Conservation (phyloP, 495 filamentous ascomycete species). For the Trichoderma virens region DNA sequence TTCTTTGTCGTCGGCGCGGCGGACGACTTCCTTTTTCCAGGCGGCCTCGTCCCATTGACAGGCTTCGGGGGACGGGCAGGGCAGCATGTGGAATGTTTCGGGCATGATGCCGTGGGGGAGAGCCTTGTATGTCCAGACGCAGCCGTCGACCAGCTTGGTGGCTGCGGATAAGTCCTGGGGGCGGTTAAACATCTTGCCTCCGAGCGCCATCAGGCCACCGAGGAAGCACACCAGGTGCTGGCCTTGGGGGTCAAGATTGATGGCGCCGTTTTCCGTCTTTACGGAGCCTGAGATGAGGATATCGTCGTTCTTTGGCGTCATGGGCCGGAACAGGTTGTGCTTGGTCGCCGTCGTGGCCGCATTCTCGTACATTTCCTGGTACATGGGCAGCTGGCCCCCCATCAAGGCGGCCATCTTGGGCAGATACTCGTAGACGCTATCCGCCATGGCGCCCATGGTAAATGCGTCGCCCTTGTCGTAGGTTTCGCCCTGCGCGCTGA, state of each 20-base stretch:
- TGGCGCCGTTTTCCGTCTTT: slow-evolving; percentile 52
- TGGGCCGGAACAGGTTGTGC: slow-evolving; percentile 59
- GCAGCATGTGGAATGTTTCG: slow-evolving; percentile 54
- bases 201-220: slow-evolving; percentile 78
- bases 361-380: slow-evolving; percentile 65
- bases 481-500: slow-evolving; percentile 24
- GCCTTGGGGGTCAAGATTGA: slow-evolving; percentile 30
- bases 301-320: slow-evolving; percentile 41
- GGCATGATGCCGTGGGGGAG: slow-evolving; percentile 77
- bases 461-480: slow-evolving; percentile 38
- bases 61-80: slow-evolving; percentile 48
- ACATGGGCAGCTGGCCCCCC: slow-evolving; percentile 65
- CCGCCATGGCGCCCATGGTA: slow-evolving; percentile 65
- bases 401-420: slow-evolving; percentile 63
- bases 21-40: slow-evolving; percentile 34
- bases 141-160: slow-evolving; percentile 69
- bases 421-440: slow-evolving; percentile 80
- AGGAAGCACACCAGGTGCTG: slow-evolving; percentile 57
- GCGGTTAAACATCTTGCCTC: slow-evolving; percentile 60
- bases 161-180: slow-evolving; percentile 63
- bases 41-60: slow-evolving; percentile 65
- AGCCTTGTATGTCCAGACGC: slow-evolving; percentile 73
- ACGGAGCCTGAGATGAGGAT: slow-evolving; percentile 46
- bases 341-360: slow-evolving; percentile 57
- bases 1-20: slow-evolving; percentile 12